Base-by-base conservation (phyloP, 2,329 filamentous ascomycete genomes). In the Talaromyces verruculosus region DNA sequence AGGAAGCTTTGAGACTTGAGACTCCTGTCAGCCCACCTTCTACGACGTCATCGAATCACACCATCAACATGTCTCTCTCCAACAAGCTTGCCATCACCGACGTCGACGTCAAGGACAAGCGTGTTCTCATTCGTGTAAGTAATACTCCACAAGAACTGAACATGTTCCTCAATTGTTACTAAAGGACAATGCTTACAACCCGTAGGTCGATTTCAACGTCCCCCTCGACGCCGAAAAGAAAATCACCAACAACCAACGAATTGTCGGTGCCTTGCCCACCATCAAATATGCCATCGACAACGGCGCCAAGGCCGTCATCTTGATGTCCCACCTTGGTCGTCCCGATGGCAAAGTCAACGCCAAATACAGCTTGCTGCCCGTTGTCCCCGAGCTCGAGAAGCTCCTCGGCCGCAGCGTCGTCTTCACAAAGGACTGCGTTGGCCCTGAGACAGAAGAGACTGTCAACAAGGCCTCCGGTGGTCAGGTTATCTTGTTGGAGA, bases 291-390 rank as follows among this genome's bases (percentile, higher is more conserved):
- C 93, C 77, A 84, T 95, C 75, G 91, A 96, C 72, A 83, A 96
- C 80, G 92, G 91, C 73, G 93, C 93, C 78, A 96, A 96, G 86
- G 85, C 93, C 60, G 93, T 99, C 68, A 83, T 98, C 76, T 88
- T 99, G 78, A 99, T 99, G 95, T 98, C 94, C 77, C 95, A 99
- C 82, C 91, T 99, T 69, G 95, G 95, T 76, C 94, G 95, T 63
- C 95, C 95, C 70, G 91, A 98, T 78, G 95, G 95, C 79, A 89
- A 92, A 80, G 84, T 83, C 77, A 96, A 96, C 84, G 81, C 88
- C 72, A 98, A 99, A 85, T 99, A 95, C 89, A 96, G 91, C 76
- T 86, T 99, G 77, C 89, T 93, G 85, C 93, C 94, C 68, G 92
- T 99, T 70, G 90, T 95, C 37, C 84, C 91, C 69, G 92, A 96